Evolutionary conservation across 179 eudicot genomes (phyloP).

Genomic region (Monotropa hypopitys): DNA sequence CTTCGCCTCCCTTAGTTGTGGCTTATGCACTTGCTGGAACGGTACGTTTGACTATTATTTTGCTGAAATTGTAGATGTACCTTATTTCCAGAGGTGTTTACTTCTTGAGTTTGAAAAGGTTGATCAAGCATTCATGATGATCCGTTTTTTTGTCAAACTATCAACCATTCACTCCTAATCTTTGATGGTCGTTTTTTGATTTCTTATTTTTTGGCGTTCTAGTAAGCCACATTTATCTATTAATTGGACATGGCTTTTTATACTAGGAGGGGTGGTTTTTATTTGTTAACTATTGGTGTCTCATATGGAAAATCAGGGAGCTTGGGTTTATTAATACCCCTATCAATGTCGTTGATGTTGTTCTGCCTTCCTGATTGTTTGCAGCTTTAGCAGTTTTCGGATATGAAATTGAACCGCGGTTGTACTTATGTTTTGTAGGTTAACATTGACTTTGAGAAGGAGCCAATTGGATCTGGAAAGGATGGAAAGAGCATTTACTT

Average conservation of each 20-base stretch:
- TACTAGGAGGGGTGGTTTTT: background rate
- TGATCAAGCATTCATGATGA: background rate
- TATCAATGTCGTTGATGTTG: background rate
- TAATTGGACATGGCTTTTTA: background rate
- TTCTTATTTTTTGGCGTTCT: background rate
- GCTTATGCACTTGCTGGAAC: constrained; percentile 99
- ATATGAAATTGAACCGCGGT: background rate
- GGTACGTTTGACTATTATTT: constrained; percentile 28
- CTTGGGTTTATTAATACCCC: background rate
- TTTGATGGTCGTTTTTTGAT: background rate
- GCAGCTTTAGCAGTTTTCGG: background rate
- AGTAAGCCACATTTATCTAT: background rate
- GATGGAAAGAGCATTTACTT: constrained; percentile 80
- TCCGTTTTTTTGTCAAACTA: background rate
- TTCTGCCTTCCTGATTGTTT: background rate
- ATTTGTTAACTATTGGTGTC: too few species aligned
- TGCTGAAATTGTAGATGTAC: background rate
- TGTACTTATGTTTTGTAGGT: constrained; percentile 36
- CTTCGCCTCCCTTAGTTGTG: constrained; percentile 94
- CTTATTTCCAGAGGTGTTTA: background rate
- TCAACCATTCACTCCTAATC: background rate
- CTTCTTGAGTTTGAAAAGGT: background rate
- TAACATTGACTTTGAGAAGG: constrained; percentile 87
- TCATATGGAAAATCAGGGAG: too few species aligned
- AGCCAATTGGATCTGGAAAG: constrained; percentile 88